These are phyloP conservation scores for Wickerhamiella hasegawae DNA, from an alignment of 805 yeast species.

Conservation along the genomic window DNA sequence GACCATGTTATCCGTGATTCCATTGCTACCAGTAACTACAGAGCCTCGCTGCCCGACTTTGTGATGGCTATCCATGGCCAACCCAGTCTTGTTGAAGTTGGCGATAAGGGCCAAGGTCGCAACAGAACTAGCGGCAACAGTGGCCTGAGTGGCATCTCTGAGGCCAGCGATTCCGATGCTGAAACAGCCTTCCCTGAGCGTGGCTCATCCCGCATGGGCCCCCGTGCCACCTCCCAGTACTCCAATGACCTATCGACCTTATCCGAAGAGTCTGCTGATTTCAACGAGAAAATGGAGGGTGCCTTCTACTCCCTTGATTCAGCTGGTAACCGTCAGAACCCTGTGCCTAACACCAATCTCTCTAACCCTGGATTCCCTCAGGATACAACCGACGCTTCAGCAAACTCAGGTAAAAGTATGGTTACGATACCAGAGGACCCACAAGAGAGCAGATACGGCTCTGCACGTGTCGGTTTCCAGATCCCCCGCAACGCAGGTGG, in stretches of 20 bases:
- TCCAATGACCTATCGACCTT: not conserved
- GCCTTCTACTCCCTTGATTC: not conserved
- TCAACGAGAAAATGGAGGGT: not conserved
- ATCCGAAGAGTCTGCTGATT: not conserved
- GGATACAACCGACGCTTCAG: conserved; percentile 6
- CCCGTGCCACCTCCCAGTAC: not conserved
- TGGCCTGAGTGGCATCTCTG: no score
- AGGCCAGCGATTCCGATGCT: no score
- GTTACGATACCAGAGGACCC: conserved; percentile 8
- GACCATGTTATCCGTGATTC: conserved; percentile 22
- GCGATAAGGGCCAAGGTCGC: not conserved
- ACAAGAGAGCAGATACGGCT: not conserved
- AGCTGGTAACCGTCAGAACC: not conserved
- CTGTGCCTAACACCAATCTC: not conserved
- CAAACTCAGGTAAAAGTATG: conserved; percentile 7
- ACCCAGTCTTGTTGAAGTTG: conserved; percentile 44
- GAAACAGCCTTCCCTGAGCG: not conserved
- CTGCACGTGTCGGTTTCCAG: not conserved
- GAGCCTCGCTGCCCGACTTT: conserved; percentile 30
- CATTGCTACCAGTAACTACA: conserved; percentile 25
- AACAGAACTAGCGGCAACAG: no score
- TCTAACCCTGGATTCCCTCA: not conserved
- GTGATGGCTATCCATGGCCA: conserved; percentile 59
- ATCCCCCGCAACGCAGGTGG: not conserved
- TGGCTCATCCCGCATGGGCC: not conserved